phyloP scores from a whole-genome alignment of 371 early-diverging fungal species.

The Mortierella sp. region DNA sequence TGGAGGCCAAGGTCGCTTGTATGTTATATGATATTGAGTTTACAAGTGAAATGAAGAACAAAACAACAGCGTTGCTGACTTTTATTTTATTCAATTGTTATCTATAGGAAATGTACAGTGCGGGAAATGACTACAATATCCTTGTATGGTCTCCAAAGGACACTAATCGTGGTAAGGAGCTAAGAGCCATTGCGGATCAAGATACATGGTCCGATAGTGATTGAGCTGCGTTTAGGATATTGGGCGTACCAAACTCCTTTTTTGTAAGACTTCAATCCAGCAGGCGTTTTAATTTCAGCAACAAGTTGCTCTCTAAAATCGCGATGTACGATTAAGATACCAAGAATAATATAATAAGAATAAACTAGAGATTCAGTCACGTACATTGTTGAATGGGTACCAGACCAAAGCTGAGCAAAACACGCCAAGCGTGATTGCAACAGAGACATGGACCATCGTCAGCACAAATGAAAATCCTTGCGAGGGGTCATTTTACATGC shows the following conservation, averaged over 20 bases:
- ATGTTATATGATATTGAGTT: not conserved
- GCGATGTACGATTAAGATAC: not conserved
- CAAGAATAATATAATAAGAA: not conserved
- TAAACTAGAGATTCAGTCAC: not conserved
- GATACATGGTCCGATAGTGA: conserved; percentile 63
- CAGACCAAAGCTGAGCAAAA: conserved; percentile 68
- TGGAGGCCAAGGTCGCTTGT: conserved; percentile 65
- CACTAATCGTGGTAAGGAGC: conserved; percentile 26
- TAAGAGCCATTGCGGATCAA: conserved; percentile 46
- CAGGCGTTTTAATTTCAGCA: too few relatives aligned
- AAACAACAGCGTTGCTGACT: not conserved
- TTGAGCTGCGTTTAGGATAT: not conserved
- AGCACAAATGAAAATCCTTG: conserved; percentile 65
- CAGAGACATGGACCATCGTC: conserved; percentile 63
- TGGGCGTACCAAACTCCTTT: not conserved
- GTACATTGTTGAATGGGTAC: conserved; percentile 69
- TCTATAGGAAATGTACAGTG: conserved; percentile 73
- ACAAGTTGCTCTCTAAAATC: not conserved
- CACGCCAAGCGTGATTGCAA: conserved; percentile 70
- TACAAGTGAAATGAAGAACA: not conserved
- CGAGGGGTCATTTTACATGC: conserved; percentile 58
- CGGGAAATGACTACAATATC: conserved; percentile 75
- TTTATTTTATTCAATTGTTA: conserved; percentile 10
- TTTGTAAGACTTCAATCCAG: not conserved
- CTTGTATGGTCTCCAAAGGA: conserved; percentile 74